Evolutionary conservation across 768 basidiomycete genomes (phyloP), one percentile per base, ranked within the genome.

Genomic region (Rhizopogon vesiculosus): DNA sequence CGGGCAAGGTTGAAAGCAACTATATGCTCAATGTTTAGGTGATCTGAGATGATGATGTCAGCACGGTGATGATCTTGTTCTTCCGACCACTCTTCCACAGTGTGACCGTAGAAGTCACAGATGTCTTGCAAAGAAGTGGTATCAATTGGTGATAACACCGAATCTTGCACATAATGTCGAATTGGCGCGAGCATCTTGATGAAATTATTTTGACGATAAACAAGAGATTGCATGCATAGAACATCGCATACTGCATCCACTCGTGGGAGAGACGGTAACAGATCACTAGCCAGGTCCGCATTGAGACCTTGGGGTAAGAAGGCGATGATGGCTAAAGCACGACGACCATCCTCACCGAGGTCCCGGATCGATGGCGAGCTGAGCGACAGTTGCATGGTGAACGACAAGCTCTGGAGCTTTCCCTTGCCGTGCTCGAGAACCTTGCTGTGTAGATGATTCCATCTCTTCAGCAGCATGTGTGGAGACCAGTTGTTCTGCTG

Each of bases 221-320:
- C 29, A 7, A 49, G 31, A n/a, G 29, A 29, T 18, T 49, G 46
- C 16, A 19, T 49, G 19, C 19, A 49, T 33, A 49, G 29, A 15
- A 49, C 7, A n/a, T 25, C 46, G 10, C 31, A 6, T 12, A 49
- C 10, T 7, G 15, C 29, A 16, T 33, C 15, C 8, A 35, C 29
- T 4, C 35, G n/a, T 5, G 45, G 45, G 16, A 29, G 28, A 49
- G 22, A 49, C n/a, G 15, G n/a, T 9, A 49, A 35, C 3, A 31
- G 9, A 1, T 9, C 46, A 5, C 13, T 49, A 0, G 46, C 19
- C 29, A 31, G 31, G 31, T 18, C 19, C 19, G 44, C 41, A 13
- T 18, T 39, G 41, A 53, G 16, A 10, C 52, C 52, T 31, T 53
- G 52, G 28, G 52, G 52, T 7, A 53, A 29, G 5, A 53, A 42